Evolutionary conservation across 345 rosid genomes (phyloP).

Genomic region (Kandelia obovata): DNA sequence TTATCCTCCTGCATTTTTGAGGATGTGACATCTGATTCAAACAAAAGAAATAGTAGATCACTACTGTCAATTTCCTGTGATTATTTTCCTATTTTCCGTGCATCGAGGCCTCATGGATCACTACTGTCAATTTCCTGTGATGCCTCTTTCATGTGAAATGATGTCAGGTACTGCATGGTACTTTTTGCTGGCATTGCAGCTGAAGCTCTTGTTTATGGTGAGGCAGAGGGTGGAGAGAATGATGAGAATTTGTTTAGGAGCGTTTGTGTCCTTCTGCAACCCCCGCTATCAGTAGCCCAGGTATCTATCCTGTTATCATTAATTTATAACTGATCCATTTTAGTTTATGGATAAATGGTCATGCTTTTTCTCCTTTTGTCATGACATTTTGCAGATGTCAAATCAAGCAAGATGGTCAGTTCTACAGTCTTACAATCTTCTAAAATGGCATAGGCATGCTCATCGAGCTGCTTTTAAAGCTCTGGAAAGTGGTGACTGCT

Average conservation of each 20-base stretch:
- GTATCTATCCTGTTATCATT: slow-evolving; percentile 25
- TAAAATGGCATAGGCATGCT: slow-evolving; percentile 78
- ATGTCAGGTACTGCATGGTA: slow-evolving; percentile 83
- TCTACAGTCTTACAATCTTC: slow-evolving; percentile 80
- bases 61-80: no score
- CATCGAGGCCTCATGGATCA: no score
- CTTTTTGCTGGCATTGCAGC: slow-evolving; percentile 98
- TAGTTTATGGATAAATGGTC: not conserved
- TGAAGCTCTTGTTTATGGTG: slow-evolving; percentile 85
- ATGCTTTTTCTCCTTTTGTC: not conserved
- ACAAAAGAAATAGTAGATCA: not conserved
- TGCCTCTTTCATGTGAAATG: slow-evolving; percentile 15
- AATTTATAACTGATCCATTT: not conserved
- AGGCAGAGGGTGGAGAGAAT: slow-evolving; percentile 96
- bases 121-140: not conserved
- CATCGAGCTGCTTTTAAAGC: slow-evolving; percentile 80
- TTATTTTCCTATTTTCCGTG: no score
- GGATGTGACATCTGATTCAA: not conserved
- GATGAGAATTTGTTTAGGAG: slow-evolving; percentile 92
- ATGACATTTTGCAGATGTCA: slow-evolving; percentile 61
- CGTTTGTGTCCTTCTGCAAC: slow-evolving; percentile 71
- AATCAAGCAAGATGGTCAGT: slow-evolving; percentile 96
- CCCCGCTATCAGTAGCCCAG: slow-evolving; percentile 79
- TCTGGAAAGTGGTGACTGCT: slow-evolving; percentile 71
- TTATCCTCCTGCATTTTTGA: not conserved